These are phyloP conservation scores for Sporothrix brasiliensis DNA, from an alignment of 2,329 filamentous ascomycete genomes.

Conservation along the genomic window DNA sequence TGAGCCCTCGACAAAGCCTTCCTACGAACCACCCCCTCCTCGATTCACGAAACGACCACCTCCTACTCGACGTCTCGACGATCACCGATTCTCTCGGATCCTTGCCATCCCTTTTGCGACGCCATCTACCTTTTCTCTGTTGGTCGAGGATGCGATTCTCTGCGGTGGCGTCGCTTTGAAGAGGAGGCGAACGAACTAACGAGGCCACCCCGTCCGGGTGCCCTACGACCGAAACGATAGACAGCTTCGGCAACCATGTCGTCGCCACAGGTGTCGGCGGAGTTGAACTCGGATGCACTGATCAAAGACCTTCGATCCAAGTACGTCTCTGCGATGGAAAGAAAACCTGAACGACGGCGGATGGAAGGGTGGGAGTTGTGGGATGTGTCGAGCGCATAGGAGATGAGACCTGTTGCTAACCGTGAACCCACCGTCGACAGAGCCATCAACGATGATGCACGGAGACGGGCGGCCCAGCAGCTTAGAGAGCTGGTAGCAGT, in stretches of 20 bases:
- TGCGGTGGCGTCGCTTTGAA: slow-evolving; percentile 34
- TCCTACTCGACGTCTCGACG: not conserved
- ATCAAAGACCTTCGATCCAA: slow-evolving; percentile 60
- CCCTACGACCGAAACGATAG: not conserved
- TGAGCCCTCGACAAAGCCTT: not conserved
- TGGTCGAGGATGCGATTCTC: slow-evolving; percentile 34
- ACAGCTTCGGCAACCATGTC: slow-evolving; percentile 34
- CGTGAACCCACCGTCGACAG: slow-evolving; percentile 31
- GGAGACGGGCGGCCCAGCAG: slow-evolving; percentile 56
- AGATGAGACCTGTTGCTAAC: slow-evolving; percentile 21
- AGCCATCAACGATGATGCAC: slow-evolving; percentile 51
- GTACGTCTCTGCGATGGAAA: slow-evolving; percentile 42
- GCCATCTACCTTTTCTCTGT: slow-evolving; percentile 12
- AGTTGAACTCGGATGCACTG: slow-evolving; percentile 59
- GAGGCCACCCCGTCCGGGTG: slow-evolving; percentile 2
- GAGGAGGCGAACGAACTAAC: slow-evolving; percentile 34
- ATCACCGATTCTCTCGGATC: not conserved
- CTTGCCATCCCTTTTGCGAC: not conserved
- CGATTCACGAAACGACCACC: not conserved
- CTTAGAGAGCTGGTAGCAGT: slow-evolving; percentile 59
- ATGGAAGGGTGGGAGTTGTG: not conserved
- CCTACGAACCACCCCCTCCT: not conserved
- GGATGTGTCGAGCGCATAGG: no score
- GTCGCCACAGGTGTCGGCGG: slow-evolving; percentile 46
- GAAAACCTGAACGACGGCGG: not conserved